Percentiles rank a stretch among this genome's conserved stretches.
Conservation (phyloP, 2,329 filamentous ascomycete species). For the Ophiostoma quercus region DNA sequence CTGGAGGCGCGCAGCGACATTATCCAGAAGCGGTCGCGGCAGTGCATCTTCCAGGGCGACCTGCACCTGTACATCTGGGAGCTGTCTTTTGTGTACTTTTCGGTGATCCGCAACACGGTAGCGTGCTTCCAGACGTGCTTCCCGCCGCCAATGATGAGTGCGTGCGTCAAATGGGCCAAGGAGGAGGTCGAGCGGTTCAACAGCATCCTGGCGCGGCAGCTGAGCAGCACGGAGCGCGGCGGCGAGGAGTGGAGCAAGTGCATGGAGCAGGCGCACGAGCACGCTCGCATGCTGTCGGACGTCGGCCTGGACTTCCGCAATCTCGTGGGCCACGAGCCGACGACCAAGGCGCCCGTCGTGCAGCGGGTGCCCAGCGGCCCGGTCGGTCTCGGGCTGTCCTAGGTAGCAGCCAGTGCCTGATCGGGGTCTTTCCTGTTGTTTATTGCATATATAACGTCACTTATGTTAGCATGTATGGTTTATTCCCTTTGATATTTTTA, state of each 20-base stretch:
- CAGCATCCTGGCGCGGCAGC: constrained; percentile 69
- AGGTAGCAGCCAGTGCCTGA: background rate
- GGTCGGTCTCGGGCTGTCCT: constrained; percentile 41
- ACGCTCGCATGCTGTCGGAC: constrained; percentile 72
- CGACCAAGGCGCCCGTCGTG: constrained; percentile 29
- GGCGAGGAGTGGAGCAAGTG: constrained; percentile 76
- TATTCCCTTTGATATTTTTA: background rate
- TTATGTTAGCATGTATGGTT: background rate
- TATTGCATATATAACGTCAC: constrained; percentile 1
- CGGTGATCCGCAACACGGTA: constrained; percentile 87
- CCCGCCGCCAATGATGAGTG: constrained; percentile 79
- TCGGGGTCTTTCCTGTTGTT: background rate
- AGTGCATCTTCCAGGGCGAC: constrained; percentile 93
- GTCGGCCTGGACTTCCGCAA: constrained; percentile 88
- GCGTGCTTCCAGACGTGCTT: constrained; percentile 84
- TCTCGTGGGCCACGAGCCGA: constrained; percentile 62
- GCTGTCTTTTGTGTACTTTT: constrained; percentile 92
- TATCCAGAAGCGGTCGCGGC: constrained; percentile 76
- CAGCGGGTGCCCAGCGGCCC: constrained; percentile 29
- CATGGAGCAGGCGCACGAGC: constrained; percentile 72
- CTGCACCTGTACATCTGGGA: constrained; percentile 92
- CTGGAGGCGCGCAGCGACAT: constrained; percentile 70
- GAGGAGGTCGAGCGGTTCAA: constrained; percentile 91
- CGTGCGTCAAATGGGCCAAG: constrained; percentile 98
- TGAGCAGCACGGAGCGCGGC: constrained; percentile 77